Base-by-base conservation (phyloP, 129 eudicot species). In the Mikania micrantha region DNA sequence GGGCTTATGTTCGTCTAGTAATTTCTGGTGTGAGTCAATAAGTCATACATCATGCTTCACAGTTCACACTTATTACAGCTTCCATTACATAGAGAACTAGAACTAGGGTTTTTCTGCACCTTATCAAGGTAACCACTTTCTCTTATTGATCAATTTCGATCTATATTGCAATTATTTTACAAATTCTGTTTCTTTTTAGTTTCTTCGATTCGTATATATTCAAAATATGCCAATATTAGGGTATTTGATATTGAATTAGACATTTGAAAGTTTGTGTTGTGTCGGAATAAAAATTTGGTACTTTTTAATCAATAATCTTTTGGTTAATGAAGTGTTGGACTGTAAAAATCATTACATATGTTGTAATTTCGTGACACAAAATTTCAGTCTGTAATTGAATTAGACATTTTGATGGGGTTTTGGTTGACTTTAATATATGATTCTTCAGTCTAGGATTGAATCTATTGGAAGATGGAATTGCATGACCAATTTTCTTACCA, bases 41-140 rank as follows among this genome's bases (percentile, higher is more conserved):
- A 52, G 38, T 39, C 56, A 27, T 52, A 39, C 25, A 31, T 16
- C 17, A 22, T 50, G 7, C 22, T 28, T 64, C 28, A 28, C 44
- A 7, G 28, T 17, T 73, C 27, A 25, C 31, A 9, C 20, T 17
- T 40, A 17, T 38, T 10, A 11, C 39, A 15, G 21, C 31, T 52
- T n/a, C 16, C 27, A 40, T 11, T 44, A 24, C 31, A 21, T n/a
- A 39, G 15, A 39, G 57, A 50, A 50, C 38, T 12, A 35, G 4
- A 9, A 53, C 44, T 74, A 74, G 78, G 78, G 78, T 74, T 74
- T 74, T 39, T 54, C 67, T 11, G 9, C 54, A 38, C 22, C 71
- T 39, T 49, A 74, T 50, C 25, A 74, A 74, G 60, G 78, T 54
- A 65, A 74, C 65, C 17, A 19, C 15, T 47, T 34, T 32, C 9